A percentile compares a stretch with the other conserved stretches of the same genome.
Evolutionary conservation across 345 rosid genomes (phyloP).

Genomic region (Citrus inodora): DNA sequence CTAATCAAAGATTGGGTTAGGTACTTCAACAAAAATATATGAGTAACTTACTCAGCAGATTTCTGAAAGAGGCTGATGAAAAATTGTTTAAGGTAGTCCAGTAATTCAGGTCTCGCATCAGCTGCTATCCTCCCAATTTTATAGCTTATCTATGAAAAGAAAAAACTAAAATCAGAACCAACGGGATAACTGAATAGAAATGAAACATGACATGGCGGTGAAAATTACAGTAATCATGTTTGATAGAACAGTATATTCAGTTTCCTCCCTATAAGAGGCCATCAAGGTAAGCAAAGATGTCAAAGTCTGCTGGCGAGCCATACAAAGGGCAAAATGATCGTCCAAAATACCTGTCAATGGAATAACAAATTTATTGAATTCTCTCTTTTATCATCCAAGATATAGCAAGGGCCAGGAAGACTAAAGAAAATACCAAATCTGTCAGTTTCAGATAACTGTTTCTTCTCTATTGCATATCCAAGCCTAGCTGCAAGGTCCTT

Average conservation of each 20-base stretch:
- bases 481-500: constrained; percentile 76
- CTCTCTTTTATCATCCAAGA: constrained; percentile 7
- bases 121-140: constrained; percentile 71
- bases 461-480: constrained; percentile 65
- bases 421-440: constrained; percentile 61
- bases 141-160: constrained; percentile 56
- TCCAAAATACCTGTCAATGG: constrained; percentile 73
- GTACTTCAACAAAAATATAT: neutral
- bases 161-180: constrained; percentile 24
- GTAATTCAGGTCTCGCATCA: constrained; percentile 63
- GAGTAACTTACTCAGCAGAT: constrained; percentile 67
- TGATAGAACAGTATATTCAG: constrained; percentile 73
- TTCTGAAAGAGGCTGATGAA: constrained; percentile 57
- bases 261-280: constrained; percentile 76
- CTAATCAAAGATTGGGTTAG: constrained; percentile 1
- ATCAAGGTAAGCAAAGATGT: constrained; percentile 78
- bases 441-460: constrained; percentile 57
- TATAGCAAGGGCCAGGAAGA: constrained; percentile 2
- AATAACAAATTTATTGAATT: constrained; percentile 12
- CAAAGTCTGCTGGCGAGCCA: constrained; percentile 82
- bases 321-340: constrained; percentile 85
- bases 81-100: constrained; percentile 48
- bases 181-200: neutral
- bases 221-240: constrained; percentile 73
- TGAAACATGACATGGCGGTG: constrained; percentile 7